A percentile compares a stretch with the other conserved stretches of the same genome.
Evolutionary conservation across 441 rosid genomes (phyloP).

Genomic region (Flueggea neowawraea): DNA sequence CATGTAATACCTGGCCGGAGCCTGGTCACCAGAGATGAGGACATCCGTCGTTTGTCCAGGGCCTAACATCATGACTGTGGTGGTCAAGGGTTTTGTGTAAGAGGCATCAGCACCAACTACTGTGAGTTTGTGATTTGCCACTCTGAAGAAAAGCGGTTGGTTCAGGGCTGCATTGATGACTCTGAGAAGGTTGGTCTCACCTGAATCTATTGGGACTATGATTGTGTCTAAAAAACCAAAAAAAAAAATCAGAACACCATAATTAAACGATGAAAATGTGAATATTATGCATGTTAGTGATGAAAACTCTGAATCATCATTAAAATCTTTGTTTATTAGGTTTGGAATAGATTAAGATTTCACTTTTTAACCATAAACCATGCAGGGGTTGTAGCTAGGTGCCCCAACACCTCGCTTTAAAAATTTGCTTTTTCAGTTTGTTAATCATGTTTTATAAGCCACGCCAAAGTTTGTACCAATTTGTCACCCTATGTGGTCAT

Average conservation of each 20-base stretch:
- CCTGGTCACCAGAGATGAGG: slow-evolving; percentile 57
- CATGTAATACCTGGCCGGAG: slow-evolving; percentile 61
- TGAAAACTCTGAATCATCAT: neutral
- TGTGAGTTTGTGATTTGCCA: slow-evolving; percentile 73
- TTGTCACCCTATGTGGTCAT: too few species aligned
- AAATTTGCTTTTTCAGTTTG: too few species aligned
- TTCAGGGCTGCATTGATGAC: slow-evolving; percentile 73
- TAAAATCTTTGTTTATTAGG: neutral
- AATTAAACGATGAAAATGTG: neutral
- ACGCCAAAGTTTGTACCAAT: too few species aligned
- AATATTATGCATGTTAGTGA: neutral
- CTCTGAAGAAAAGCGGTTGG: slow-evolving; percentile 71
- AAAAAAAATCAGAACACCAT: neutral
- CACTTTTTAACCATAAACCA: neutral
- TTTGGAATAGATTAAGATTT: neutral
- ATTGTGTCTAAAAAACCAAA: slow-evolving; percentile 43
- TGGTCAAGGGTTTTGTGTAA: slow-evolving; percentile 71
- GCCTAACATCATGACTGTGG: slow-evolving; percentile 70
- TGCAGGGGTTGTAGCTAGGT: neutral
- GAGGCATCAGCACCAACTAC: slow-evolving; percentile 87
- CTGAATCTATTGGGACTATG: slow-evolving; percentile 51
- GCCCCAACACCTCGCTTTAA: too few species aligned
- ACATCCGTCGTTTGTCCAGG: slow-evolving; percentile 93
- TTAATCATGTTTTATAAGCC: too few species aligned
- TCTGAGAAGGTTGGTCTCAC: slow-evolving; percentile 69